Evolutionary conservation across 306 rosid genomes (phyloP).

Genomic region (Glycine tomentella): DNA sequence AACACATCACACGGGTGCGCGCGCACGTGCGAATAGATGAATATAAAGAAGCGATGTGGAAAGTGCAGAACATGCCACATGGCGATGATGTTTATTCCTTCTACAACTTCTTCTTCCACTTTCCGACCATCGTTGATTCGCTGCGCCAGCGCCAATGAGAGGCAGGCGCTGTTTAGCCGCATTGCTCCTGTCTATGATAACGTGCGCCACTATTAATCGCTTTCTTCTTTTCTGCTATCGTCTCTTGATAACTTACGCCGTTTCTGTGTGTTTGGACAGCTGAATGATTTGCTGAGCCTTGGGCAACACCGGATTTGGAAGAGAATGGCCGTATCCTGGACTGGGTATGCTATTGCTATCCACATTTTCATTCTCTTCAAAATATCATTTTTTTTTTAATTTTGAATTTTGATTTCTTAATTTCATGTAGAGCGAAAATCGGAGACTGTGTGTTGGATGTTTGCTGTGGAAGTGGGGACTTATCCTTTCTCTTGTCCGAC

Average conservation of each 20-base stretch:
- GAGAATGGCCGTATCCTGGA: constrained; percentile 91
- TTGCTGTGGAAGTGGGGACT: constrained; percentile 98
- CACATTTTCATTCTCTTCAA: constrained; percentile 2
- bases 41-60: no score
- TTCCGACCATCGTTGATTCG: constrained; percentile 51
- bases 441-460: constrained; percentile 82
- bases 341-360: constrained; percentile 53
- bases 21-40: no score
- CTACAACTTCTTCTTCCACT: constrained; percentile 50
- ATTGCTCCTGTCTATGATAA: constrained; percentile 88
- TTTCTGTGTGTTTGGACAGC: constrained; percentile 41
- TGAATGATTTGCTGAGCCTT: constrained; percentile 81
- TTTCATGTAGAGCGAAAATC: constrained; percentile 60
- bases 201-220: constrained; percentile 44
- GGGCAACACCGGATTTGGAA: constrained; percentile 96
- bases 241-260: neutral
- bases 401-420: neutral
- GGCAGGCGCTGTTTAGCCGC: constrained; percentile 78
- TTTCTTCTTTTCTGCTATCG: neutral
- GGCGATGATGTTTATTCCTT: constrained; percentile 33
- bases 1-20: no score
- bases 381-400: neutral
- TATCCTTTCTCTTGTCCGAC: constrained; percentile 76
- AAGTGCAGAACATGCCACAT: neutral
- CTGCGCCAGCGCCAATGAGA: constrained; percentile 59